Base-by-base conservation (phyloP, 257 asterid species). In the Solanum etuberosum region DNA sequence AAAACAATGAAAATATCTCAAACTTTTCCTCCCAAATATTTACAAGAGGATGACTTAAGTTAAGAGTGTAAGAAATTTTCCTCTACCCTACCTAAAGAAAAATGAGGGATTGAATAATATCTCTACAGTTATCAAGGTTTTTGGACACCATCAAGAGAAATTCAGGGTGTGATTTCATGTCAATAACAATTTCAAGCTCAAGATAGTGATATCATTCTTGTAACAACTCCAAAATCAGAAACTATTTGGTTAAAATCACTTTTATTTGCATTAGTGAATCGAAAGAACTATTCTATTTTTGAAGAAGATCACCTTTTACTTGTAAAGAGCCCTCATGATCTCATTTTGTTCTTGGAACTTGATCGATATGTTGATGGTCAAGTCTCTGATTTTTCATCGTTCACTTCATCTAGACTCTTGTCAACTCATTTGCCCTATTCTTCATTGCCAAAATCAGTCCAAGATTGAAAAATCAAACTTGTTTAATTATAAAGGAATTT, bases 201-300 rank as follows among this genome's bases (percentile, higher is more conserved):
- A 86, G 34, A 46, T 4, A 48, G 86, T 29, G 95, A 94, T 76
- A 25, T 92, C 57, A 61, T 93, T 18, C 93, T 92, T 23, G 91
- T 88, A 16, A 88, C 94, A 59, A 46, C 88, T 34, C 93, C 95
- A 12, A 94, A 93, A 88, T 94, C 93, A 15, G 95, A 91, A 27
- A 16, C 2, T 5, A 4, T n/a, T 35, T 71, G 29, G 6, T 51
- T 51, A 51, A 82, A 2, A 48, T 0, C 59, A 48, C 29, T 86
- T 42, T 6, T 82, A 12, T 86, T 86, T 6, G 23, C 73, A 51
- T 15, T 86, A 35, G 7, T 83, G 10, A 84, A 88, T 25, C 73
- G 88, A 27, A 32, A 1, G 2, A 5, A 11, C 42, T 3, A 81
- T 81, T 59, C 86, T 89, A 1, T 70, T 90, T 35, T 82, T 54